phyloP scores from a whole-genome alignment of 1,284 basidiomycete genomes.

The Fomitopsis pinicola region DNA sequence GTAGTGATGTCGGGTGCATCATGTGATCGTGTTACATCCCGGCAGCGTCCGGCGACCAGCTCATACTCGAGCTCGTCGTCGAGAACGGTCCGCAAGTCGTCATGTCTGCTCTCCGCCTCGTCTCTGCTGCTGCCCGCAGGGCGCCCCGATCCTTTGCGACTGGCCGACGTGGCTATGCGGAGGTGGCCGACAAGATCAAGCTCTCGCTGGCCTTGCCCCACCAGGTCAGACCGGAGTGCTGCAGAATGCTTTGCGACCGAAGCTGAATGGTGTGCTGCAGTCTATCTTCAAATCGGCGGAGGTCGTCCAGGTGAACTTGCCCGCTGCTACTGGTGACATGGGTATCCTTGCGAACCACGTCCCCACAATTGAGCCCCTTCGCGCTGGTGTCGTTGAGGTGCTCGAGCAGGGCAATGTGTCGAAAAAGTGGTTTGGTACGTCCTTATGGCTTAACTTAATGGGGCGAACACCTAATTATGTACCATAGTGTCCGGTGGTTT shows the following conservation, averaged over 20 bases:
- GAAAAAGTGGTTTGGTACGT: slow-evolving; percentile 96
- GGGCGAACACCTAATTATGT: not conserved
- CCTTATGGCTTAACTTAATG: not conserved
- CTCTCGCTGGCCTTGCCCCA: slow-evolving; percentile 91
- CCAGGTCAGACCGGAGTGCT: slow-evolving; percentile 60
- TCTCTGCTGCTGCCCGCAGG: slow-evolving; percentile 60
- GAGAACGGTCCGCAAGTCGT: slow-evolving; percentile 14
- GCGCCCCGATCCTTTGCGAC: slow-evolving; percentile 47
- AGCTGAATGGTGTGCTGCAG: slow-evolving; percentile 37
- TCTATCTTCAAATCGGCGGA: slow-evolving; percentile 83
- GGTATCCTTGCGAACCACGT: slow-evolving; percentile 98
- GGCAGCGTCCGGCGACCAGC: slow-evolving; percentile 12
- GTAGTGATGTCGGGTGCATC: not conserved
- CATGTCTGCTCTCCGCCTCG: slow-evolving; percentile 75
- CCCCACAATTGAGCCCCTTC: slow-evolving; percentile 87
- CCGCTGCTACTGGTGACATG: slow-evolving; percentile 96
- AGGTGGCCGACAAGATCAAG: slow-evolving; percentile 81
- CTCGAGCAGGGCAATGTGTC: slow-evolving; percentile 73
- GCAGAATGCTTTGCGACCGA: slow-evolving; percentile 8
- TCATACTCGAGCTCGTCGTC: slow-evolving; percentile 19
- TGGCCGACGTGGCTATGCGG: slow-evolving; percentile 82
- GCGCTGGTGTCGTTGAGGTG: slow-evolving; percentile 91
- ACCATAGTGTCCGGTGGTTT: slow-evolving; percentile 92
- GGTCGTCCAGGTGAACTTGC: slow-evolving; percentile 91
- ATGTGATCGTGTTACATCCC: slow-evolving; percentile 8